Percentiles rank a stretch among this genome's conserved stretches.
Evolutionary conservation across 2,329 filamentous ascomycete species (phyloP).

Genomic region (Polychaeton citri): DNA sequence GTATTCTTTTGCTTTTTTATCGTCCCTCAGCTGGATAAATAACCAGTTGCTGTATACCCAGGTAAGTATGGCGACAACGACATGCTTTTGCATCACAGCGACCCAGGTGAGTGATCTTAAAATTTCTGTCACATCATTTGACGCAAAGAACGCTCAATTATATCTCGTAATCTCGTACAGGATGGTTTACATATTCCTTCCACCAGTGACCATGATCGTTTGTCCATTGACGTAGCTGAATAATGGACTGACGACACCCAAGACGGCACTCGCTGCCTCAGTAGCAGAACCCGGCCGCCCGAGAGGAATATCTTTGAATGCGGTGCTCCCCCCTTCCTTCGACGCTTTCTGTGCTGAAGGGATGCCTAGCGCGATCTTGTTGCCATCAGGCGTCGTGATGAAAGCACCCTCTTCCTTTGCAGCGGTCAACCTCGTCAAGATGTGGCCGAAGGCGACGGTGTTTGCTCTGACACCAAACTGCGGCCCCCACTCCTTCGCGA

Average conservation of each 20-base stretch:
- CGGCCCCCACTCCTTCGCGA: constrained; percentile 84
- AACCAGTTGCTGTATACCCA: too few species aligned
- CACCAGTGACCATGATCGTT: constrained; percentile 76
- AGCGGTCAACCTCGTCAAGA: constrained; percentile 65
- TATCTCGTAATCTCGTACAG: too few species aligned
- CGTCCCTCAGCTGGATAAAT: too few species aligned
- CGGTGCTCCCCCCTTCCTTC: constrained; percentile 27
- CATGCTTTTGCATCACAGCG: too few species aligned
- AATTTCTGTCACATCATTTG: too few species aligned
- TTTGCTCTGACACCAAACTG: constrained; percentile 71
- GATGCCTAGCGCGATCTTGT: constrained; percentile 63
- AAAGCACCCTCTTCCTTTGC: constrained; percentile 77
- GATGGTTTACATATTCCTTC: constrained; percentile 37
- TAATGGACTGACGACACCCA: constrained; percentile 68
- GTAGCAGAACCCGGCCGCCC: constrained; percentile 62
- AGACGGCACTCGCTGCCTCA: constrained; percentile 64
- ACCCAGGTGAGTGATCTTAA: too few species aligned
- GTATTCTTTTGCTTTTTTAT: not conserved
- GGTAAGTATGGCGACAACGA: too few species aligned
- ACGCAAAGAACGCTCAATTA: too few species aligned
- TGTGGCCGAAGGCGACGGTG: constrained; percentile 72
- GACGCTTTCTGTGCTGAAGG: constrained; percentile 45
- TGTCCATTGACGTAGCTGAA: constrained; percentile 79
- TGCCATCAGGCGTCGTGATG: constrained; percentile 60
- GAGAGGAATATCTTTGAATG: constrained; percentile 56